Evolutionary conservation across 768 basidiomycete genomes (phyloP).

Genomic region (Mycena alexandri): DNA sequence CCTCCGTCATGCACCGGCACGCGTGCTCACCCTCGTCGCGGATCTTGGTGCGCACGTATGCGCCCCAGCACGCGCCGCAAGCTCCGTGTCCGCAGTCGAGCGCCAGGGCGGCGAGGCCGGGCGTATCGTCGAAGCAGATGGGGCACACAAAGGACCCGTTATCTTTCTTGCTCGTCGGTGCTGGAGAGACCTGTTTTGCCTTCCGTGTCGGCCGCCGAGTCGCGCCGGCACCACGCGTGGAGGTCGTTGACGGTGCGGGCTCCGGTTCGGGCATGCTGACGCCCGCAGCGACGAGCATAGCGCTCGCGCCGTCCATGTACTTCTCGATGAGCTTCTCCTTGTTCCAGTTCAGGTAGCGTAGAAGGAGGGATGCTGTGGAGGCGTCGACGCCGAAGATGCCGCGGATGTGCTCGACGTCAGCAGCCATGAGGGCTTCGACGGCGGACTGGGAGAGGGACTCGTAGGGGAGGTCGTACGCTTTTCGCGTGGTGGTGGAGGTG

Average conservation of each 20-base stretch:
- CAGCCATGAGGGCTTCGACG: conserved; percentile 82
- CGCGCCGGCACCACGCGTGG: conserved; percentile 34
- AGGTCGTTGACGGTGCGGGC: conserved; percentile 36
- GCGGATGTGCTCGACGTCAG: conserved; percentile 88
- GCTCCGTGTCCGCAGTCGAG: conserved; percentile 89
- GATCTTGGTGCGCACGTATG: conserved; percentile 85
- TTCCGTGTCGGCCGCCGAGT: conserved; percentile 44
- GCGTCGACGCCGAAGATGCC: conserved; percentile 92
- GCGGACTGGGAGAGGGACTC: conserved; percentile 78
- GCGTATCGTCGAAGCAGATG: conserved; percentile 90
- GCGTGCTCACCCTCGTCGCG: conserved; percentile 82
- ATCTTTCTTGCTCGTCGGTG: conserved; percentile 43
- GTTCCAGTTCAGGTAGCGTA: conserved; percentile 93
- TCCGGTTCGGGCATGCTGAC: conserved; percentile 61
- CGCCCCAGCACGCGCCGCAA: conserved; percentile 87
- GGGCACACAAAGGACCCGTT: conserved; percentile 80
- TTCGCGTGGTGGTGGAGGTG: conserved; percentile 64
- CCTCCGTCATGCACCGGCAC: conserved; percentile 86
- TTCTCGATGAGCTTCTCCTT: conserved; percentile 95
- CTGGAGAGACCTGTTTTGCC: conserved; percentile 38
- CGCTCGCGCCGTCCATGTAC: conserved; percentile 92
- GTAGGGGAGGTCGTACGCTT: conserved; percentile 90
- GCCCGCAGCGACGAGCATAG: conserved; percentile 82
- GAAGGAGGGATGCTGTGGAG: conserved; percentile 79
- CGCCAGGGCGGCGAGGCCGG: conserved; percentile 69